These are phyloP conservation scores for Coelastrella sp. DNA, from an alignment of 139 green algal species.

Conservation along the genomic window DNA sequence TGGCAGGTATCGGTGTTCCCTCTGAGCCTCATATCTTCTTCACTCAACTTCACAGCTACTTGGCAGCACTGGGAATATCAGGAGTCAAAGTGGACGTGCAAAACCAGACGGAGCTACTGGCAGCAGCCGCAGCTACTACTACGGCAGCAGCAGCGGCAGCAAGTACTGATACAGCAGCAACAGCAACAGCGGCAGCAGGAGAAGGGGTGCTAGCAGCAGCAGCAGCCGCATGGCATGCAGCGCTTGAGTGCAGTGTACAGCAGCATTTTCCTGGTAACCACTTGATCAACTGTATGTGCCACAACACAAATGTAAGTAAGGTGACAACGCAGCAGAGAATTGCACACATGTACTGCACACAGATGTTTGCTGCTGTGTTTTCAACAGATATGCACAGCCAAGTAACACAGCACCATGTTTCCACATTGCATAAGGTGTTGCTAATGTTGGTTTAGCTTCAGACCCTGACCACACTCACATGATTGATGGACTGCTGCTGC, in stretches of 20 bases:
- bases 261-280: slow-evolving; percentile 82
- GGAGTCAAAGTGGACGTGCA: slow-evolving; percentile 78
- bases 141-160: background rate
- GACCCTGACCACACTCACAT: background rate
- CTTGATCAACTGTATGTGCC: slow-evolving; percentile 94
- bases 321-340: background rate
- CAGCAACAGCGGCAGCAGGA: no score
- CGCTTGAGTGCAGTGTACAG: slow-evolving; percentile 70
- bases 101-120: slow-evolving; percentile 18
- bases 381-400: no score
- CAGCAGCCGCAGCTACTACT: background rate
- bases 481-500: background rate
- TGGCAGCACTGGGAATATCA: slow-evolving; percentile 68
- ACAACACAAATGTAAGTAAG: slow-evolving; percentile 76
- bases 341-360: background rate
- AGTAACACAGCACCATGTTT: background rate
- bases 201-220: background rate
- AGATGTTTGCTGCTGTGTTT: background rate
- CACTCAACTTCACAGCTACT: slow-evolving; percentile 80
- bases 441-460: no score
- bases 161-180: no score
- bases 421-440: background rate
- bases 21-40: slow-evolving; percentile 7
- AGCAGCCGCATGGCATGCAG: slow-evolving; percentile 13
- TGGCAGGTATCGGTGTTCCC: slow-evolving; percentile 73